Evolutionary conservation across 1,284 basidiomycete species (phyloP), one percentile per base, ranked within the genome.

Genomic region (Fistulinella cinereoalba): DNA sequence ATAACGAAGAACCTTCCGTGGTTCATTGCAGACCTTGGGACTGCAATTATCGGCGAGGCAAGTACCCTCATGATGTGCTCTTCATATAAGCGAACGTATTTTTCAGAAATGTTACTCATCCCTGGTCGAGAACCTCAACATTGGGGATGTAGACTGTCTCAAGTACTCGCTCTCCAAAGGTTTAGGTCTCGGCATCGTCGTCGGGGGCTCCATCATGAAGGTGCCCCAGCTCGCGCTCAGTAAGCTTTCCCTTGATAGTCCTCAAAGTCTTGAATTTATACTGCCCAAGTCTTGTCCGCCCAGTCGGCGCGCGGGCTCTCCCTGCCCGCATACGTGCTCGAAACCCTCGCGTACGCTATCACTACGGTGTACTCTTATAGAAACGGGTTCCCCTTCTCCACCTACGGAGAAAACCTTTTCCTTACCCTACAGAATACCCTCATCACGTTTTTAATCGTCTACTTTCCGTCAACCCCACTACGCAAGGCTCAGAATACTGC

Each of bases 141-240:
- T 97, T n/a, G 70, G 70, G n/a, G 85, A 96, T 64, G 73, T 81
- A 8, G 75, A 86, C 50, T 99, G 96, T 66, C 74, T 99, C 64
- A 93, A 93, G 66, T 92, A 92, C 65, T 82, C 91, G 2, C 68
- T 97, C 44, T 97, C 94, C 3, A 99, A 98, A 64, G 92, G 84
- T 0, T 74, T 99, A 8, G 96, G 96, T 0, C 71, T 98, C 23
- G 95, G 88, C 0, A 95, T 99, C 52, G 93, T 98, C 33, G 72
- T 92, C 1, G 96, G 94, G 42, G 94, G 95, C 2, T 86, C 87
- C 22, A 92, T 98, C 52, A 91, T 98, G 83, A 98, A 98, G 71
- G 78, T 98, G 12, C 96, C 96, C 4, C 96, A 98, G 62, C 69
- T 92, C 10, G 58, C 85, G 22, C 75, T 88, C 44, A 86, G 85